These are phyloP conservation scores for Blumeriella jaapii DNA, from an alignment of 2,329 filamentous ascomycete species.

Conservation along the genomic window DNA sequence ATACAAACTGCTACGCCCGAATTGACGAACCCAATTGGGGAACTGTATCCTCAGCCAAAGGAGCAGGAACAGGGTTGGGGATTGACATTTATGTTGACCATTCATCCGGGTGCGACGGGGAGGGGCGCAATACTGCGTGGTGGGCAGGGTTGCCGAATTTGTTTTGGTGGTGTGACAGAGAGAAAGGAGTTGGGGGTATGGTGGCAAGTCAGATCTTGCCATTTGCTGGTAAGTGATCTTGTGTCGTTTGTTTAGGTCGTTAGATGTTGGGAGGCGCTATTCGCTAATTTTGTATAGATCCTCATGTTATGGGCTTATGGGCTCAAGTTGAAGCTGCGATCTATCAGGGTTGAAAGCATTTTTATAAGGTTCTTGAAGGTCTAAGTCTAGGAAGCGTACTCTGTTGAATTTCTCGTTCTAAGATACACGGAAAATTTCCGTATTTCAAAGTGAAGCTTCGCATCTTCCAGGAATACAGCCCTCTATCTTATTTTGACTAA, in stretches of 20 bases:
- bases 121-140: conserved; percentile 38
- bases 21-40: conserved; percentile 35
- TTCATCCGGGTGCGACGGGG: conserved; percentile 35
- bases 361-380: not conserved
- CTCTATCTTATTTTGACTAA: too few species aligned
- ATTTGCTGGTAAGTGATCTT: conserved; percentile 27
- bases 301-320: conserved; percentile 6
- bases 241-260: not conserved
- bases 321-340: conserved; percentile 1
- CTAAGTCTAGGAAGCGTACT: not conserved
- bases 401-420: too few species aligned
- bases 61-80: conserved; percentile 56
- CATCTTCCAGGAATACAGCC: too few species aligned
- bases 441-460: too few species aligned
- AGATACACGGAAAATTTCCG: too few species aligned
- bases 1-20: conserved; percentile 37
- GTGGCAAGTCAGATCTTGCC: conserved; percentile 40
- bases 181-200: conserved; percentile 44
- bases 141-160: conserved; percentile 51
- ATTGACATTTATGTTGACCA: conserved; percentile 43
- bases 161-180: conserved; percentile 52
- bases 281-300: not conserved
- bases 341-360: conserved; percentile 4
- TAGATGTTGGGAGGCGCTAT: not conserved
- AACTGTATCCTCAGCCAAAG: conserved; percentile 36